A percentile compares a stretch with the other conserved stretches of the same genome.
These are phyloP conservation scores for Xanthoceras sorbifolium DNA, from an alignment of 345 rosid genomes.

Conservation along the genomic window DNA sequence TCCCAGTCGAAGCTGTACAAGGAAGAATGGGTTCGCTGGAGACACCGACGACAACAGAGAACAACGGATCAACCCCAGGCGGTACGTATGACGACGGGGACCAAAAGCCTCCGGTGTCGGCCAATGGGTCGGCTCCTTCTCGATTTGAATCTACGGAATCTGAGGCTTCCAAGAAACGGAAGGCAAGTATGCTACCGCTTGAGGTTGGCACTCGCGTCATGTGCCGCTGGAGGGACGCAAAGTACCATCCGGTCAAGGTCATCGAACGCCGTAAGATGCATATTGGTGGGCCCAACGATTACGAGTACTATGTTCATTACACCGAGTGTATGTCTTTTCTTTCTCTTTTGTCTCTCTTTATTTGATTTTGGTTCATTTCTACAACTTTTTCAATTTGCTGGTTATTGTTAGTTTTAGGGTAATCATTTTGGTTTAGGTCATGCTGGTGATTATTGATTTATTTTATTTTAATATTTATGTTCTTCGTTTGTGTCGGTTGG, in stretches of 20 bases:
- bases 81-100: conserved; percentile 37
- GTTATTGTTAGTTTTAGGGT: background rate
- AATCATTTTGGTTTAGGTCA: background rate
- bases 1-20: background rate
- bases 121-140: conserved; percentile 31
- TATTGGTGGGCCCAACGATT: conserved; percentile 56
- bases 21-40: conserved; percentile 70
- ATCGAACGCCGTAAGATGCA: conserved; percentile 81
- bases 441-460: conserved; percentile 12
- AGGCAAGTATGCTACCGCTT: conserved; percentile 61
- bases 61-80: conserved; percentile 38
- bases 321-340: conserved; percentile 74
- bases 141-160: conserved; percentile 34
- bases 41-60: conserved; percentile 44
- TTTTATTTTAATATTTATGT: background rate
- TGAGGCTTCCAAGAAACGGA: conserved; percentile 67
- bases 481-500: conserved; percentile 1
- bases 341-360: background rate
- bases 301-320: conserved; percentile 97
- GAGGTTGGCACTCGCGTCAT: conserved; percentile 96
- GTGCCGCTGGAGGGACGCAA: conserved; percentile 98
- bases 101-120: conserved; percentile 28
- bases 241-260: conserved; percentile 94
- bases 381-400: background rate
- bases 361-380: background rate